A percentile compares a stretch with the other conserved stretches of the same genome.
phyloP scores from a whole-genome alignment of 2,329 filamentous ascomycete genomes.

The Penicillium expansum region DNA sequence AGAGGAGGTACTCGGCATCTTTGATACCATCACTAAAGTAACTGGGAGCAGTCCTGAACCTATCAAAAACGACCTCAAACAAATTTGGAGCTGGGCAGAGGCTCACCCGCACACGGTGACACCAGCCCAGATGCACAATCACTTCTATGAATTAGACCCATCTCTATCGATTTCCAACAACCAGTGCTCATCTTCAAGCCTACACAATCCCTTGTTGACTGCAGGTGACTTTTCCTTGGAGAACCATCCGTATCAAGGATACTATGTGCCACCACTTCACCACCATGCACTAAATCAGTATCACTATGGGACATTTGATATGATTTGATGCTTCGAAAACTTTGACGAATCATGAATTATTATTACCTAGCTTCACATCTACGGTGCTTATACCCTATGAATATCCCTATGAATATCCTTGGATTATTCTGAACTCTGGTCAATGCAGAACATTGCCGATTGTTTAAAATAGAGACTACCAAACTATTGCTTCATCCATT shows the following conservation, averaged over 20 bases:
- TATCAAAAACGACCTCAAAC: constrained; percentile 69
- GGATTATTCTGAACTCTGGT: neutral
- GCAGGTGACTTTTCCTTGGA: constrained; percentile 73
- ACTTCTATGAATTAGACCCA: constrained; percentile 22
- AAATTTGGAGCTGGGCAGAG: constrained; percentile 70
- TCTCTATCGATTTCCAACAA: constrained; percentile 29
- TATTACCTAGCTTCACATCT: neutral
- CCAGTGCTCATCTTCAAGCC: constrained; percentile 43
- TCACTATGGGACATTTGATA: constrained; percentile 19
- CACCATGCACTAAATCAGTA: constrained; percentile 37
- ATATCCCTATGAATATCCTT: neutral
- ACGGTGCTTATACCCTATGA: neutral
- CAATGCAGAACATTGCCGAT: neutral
- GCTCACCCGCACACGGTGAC: constrained; percentile 33
- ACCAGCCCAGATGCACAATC: constrained; percentile 19
- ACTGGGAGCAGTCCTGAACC: constrained; percentile 76
- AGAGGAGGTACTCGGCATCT: constrained; percentile 73
- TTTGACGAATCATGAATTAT: constrained; percentile 3
- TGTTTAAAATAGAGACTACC: neutral
- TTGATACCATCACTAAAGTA: constrained; percentile 70
- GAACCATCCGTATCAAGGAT: constrained; percentile 76
- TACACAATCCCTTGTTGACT: constrained; percentile 68
- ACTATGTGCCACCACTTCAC: constrained; percentile 68
- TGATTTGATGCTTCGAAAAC: neutral
- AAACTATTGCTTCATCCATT: neutral